Percentiles rank a stretch among this genome's conserved stretches.
phyloP scores from a whole-genome alignment of 768 basidiomycete genomes.

The Boletus patriciae region DNA sequence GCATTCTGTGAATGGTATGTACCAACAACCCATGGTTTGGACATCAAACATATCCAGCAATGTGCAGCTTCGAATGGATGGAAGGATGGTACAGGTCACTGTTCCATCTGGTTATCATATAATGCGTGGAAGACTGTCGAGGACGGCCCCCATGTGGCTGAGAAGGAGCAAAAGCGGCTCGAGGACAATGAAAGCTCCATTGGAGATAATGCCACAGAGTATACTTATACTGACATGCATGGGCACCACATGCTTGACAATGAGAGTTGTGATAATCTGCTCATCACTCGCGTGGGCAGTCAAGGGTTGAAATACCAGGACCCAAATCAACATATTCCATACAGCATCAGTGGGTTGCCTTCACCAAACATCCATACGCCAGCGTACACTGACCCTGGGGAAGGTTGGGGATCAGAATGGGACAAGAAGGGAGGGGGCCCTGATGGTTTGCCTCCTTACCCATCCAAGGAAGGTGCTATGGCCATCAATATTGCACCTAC shows the following conservation, averaged over 20 bases:
- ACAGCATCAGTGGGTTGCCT: constrained; percentile 52
- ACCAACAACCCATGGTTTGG: constrained; percentile 69
- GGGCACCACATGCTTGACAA: constrained; percentile 39
- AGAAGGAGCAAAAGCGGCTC: constrained; percentile 55
- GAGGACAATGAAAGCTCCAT: constrained; percentile 61
- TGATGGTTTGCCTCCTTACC: constrained; percentile 34
- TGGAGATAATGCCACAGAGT: constrained; percentile 64
- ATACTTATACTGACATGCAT: constrained; percentile 54
- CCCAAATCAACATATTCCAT: constrained; percentile 43
- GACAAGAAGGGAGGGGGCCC: constrained; percentile 50
- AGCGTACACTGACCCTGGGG: constrained; percentile 43
- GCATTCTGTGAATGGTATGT: constrained; percentile 80
- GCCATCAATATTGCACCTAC: constrained; percentile 66
- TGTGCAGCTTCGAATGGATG: constrained; percentile 77
- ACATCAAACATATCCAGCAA: constrained; percentile 65
- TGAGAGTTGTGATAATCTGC: constrained; percentile 68
- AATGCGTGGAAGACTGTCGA: constrained; percentile 83
- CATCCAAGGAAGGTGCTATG: constrained; percentile 51
- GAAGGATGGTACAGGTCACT: constrained; percentile 67
- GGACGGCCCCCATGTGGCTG: constrained; percentile 63
- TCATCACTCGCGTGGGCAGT: constrained; percentile 49
- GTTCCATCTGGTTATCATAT: constrained; percentile 74
- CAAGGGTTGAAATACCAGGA: constrained; percentile 51
- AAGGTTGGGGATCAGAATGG: constrained; percentile 63
- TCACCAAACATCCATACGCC: constrained; percentile 47